Conservation (phyloP, 2,329 filamentous ascomycete species). For the Pseudogymnoascus sp. region DNA sequence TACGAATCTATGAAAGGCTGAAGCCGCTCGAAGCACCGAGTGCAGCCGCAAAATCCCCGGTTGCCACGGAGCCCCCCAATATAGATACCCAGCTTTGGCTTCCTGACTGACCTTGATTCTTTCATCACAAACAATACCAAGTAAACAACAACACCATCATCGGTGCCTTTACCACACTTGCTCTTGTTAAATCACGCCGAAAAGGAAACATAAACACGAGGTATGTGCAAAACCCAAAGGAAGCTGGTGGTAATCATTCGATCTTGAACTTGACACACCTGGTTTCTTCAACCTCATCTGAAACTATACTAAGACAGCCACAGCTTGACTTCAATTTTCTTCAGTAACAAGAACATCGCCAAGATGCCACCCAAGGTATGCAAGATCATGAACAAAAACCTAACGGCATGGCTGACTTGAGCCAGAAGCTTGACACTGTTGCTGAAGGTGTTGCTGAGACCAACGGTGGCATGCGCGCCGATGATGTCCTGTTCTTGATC, state of each 20-base stretch:
- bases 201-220: not conserved
- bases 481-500: constrained; percentile 21
- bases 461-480: constrained; percentile 12
- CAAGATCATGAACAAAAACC: not conserved
- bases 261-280: not conserved
- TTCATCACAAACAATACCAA: not conserved
- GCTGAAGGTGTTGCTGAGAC: not conserved
- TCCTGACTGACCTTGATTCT: not conserved
- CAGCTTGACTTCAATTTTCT: not conserved
- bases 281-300: not conserved
- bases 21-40: not conserved
- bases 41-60: too few relatives aligned
- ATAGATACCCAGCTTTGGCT: not conserved
- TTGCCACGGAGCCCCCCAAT: not conserved
- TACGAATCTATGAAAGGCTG: not conserved
- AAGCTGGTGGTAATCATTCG: not conserved
- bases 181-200: not conserved
- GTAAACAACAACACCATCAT: not conserved
- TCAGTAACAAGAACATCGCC: not conserved
- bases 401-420: not conserved
- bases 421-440: not conserved
- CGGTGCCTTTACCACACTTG: not conserved
- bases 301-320: not conserved
- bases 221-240: not conserved
- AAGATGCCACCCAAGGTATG: not conserved